These are phyloP conservation scores for Stagonosporopsis chrysanthemi DNA, from an alignment of 2,329 filamentous ascomycete genomes.

Conservation along the genomic window DNA sequence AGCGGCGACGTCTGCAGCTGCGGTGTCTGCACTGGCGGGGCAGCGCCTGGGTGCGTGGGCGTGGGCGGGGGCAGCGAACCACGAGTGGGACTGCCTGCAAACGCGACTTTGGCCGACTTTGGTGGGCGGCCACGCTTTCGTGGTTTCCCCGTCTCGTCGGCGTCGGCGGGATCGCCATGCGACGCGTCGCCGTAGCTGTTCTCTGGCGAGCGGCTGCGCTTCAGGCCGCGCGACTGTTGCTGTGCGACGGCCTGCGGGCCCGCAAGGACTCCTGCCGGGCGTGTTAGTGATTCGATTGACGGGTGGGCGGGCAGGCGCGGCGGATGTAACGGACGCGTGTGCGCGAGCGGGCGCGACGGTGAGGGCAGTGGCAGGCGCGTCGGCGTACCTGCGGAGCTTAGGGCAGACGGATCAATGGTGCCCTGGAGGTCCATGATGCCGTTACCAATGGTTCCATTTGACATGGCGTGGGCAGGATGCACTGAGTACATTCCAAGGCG, in stretches of 20 bases:
- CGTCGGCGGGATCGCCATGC: constrained; percentile 32
- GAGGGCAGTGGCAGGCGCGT: constrained; percentile 2
- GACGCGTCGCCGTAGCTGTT: constrained; percentile 45
- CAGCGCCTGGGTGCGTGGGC: constrained; percentile 60
- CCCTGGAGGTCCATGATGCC: constrained; percentile 51
- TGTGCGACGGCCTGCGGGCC: constrained; percentile 42
- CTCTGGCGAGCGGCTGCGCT: constrained; percentile 53
- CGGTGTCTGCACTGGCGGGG: constrained; percentile 60
- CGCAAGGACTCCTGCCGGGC: constrained; percentile 37
- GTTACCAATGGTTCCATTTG: constrained; percentile 51
- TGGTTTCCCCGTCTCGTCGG: constrained; percentile 46
- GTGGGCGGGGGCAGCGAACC: constrained; percentile 58
- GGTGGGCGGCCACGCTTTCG: constrained; percentile 64
- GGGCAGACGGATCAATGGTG: constrained; percentile 52
- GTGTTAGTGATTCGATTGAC: constrained; percentile 36
- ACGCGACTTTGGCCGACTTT: constrained; percentile 62
- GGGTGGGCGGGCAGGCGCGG: constrained; percentile 27
- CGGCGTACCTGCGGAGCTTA: constrained; percentile 49
- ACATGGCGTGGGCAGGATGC: constrained; percentile 48
- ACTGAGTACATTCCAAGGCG: constrained; percentile 52
- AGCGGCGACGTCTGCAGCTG: constrained; percentile 60
- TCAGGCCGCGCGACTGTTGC: constrained; percentile 49
- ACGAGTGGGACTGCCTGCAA: constrained; percentile 62
- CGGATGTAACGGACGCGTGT: constrained; percentile 43
- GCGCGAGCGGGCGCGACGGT: constrained; percentile 11